phyloP scores from a whole-genome alignment of 768 basidiomycete species.

The Lentinus brumalis region DNA sequence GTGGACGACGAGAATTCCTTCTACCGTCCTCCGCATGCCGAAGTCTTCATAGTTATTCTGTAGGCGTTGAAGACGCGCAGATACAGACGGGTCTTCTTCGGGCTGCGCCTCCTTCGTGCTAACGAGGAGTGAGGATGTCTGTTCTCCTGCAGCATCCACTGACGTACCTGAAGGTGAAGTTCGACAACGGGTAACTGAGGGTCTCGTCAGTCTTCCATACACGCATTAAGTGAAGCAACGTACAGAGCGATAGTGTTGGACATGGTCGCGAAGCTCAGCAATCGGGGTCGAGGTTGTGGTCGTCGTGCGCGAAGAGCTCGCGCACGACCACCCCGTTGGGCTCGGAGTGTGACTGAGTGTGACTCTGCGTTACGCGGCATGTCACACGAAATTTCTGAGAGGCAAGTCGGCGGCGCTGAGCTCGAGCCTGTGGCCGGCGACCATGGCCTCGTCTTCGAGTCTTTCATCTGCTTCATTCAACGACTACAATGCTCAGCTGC shows the following conservation, averaged over 20 bases:
- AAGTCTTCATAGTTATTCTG: conserved; percentile 97
- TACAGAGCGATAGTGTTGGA: conserved; percentile 57
- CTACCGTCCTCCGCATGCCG: conserved; percentile 95
- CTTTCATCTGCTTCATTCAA: conserved; percentile 43
- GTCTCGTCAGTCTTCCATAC: conserved; percentile 5
- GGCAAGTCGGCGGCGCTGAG: neutral
- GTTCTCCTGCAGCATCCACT: conserved; percentile 3
- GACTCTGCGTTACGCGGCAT: neutral
- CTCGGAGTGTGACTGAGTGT: neutral
- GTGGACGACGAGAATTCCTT: conserved; percentile 87
- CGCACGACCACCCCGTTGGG: neutral
- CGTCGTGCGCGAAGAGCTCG: neutral
- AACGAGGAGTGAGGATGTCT: conserved; percentile 2
- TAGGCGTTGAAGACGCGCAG: conserved; percentile 89
- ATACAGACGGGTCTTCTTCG: conserved; percentile 96
- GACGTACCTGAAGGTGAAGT: conserved; percentile 86
- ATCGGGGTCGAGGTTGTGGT: neutral
- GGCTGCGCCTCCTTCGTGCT: conserved; percentile 97
- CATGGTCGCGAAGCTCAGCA: conserved; percentile 31
- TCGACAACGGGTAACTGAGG: conserved; percentile 78
- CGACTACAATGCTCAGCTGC: conserved; percentile 57
- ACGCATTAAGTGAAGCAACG: neutral
- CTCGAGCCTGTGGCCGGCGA: neutral
- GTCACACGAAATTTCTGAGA: neutral
- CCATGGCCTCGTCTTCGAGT: conserved; percentile 7